Conservation (phyloP, 352 stramenopile species). For the Hyaloperonospora brassicae region DNA sequence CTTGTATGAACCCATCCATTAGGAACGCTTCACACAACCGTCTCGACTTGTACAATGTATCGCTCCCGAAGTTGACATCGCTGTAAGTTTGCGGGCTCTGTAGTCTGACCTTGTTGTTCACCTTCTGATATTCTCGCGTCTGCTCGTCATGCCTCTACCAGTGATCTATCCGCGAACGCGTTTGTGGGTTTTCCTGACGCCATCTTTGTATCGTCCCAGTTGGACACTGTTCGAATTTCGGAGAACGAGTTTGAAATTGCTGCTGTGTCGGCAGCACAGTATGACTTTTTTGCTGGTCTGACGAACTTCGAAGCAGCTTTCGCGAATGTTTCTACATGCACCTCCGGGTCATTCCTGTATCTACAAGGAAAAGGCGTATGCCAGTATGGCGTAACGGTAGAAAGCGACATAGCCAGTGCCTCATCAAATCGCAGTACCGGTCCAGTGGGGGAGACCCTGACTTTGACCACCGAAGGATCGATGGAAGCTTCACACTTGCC, state of each 20-base stretch:
- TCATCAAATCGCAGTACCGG: no score
- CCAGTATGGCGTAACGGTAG: no score
- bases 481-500: no score
- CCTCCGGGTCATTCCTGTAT: not conserved
- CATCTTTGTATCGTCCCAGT: conserved; percentile 38
- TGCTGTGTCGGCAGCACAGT: conserved; percentile 41
- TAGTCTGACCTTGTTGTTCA: not conserved
- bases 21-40: conserved; percentile 51
- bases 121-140: not conserved
- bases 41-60: conserved; percentile 30
- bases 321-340: conserved; percentile 40
- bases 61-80: conserved; percentile 27
- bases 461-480: no score
- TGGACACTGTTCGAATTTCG: conserved; percentile 41
- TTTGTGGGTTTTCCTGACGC: conserved; percentile 36
- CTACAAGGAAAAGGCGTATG: no score
- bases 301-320: conserved; percentile 48
- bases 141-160: conserved; percentile 9
- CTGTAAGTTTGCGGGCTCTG: conserved; percentile 28
- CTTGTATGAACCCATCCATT: not conserved
- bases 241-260: conserved; percentile 51
- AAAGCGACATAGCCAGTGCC: no score
- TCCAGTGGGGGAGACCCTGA: no score
- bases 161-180: conserved; percentile 47
- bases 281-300: conserved; percentile 61